A percentile compares a stretch with the other conserved stretches of the same genome.
phyloP scores from a whole-genome alignment of 2,329 filamentous ascomycete species.

The Fusarium euwallaceae region DNA sequence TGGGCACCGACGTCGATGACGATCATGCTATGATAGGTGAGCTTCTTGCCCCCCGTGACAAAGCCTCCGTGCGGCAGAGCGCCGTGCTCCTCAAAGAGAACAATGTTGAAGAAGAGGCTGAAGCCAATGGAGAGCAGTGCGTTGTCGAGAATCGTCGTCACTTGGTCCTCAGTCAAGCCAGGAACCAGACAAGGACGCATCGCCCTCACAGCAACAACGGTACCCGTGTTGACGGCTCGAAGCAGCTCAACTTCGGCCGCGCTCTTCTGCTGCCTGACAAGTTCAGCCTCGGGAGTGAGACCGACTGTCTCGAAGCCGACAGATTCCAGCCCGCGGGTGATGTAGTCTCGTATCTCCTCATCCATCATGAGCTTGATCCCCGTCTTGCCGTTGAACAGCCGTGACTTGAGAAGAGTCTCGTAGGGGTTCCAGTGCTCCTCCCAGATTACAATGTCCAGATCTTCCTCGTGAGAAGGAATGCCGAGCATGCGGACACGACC shows the following conservation, averaged over 20 bases:
- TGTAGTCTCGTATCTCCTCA: conserved; percentile 75
- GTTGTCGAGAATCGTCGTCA: conserved; percentile 67
- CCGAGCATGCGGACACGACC: conserved; percentile 69
- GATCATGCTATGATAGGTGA: conserved; percentile 68
- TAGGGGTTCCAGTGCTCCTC: conserved; percentile 77
- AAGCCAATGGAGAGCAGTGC: conserved; percentile 67
- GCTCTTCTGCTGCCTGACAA: conserved; percentile 70
- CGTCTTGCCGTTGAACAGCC: conserved; percentile 51
- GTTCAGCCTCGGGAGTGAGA: conserved; percentile 66
- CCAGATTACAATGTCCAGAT: conserved; percentile 69
- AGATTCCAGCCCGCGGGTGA: conserved; percentile 66
- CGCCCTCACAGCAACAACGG: conserved; percentile 70
- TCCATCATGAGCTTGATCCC: conserved; percentile 69
- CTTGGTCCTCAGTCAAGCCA: conserved; percentile 70
- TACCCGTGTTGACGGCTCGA: conserved; percentile 73
- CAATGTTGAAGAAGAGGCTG: conserved; percentile 72
- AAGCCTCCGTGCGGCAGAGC: conserved; percentile 68
- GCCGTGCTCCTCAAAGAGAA: conserved; percentile 70
- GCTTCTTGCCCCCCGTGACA: conserved; percentile 62
- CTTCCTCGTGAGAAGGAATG: conserved; percentile 65
- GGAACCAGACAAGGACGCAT: conserved; percentile 68
- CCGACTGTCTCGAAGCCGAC: conserved; percentile 70
- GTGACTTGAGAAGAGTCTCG: conserved; percentile 62
- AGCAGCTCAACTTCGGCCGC: conserved; percentile 68
- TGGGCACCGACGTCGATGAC: conserved; percentile 75